A percentile compares a stretch with the other conserved stretches of the same genome.
phyloP scores from a whole-genome alignment of 208 protist genomes.

The Wallacemonas rigidus region DNA sequence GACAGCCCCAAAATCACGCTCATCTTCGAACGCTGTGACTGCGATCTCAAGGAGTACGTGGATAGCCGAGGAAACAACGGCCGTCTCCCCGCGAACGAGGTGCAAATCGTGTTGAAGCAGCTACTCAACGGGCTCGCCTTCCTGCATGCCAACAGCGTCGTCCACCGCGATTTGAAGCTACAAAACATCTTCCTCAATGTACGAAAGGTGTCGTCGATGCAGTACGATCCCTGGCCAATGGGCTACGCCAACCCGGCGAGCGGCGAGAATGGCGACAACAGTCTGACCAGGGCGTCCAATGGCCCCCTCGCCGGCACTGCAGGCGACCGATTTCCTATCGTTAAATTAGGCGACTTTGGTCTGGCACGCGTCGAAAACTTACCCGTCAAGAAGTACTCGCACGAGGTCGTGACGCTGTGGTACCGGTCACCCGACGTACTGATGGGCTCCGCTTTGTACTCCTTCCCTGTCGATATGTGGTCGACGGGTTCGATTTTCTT shows the following conservation, averaged over 20 bases:
- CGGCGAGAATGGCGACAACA: background rate
- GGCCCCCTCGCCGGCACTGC: background rate
- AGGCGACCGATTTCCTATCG: conserved; percentile 23
- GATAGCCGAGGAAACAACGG: conserved; percentile 49
- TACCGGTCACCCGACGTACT: conserved; percentile 94
- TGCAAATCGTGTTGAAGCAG: conserved; percentile 75
- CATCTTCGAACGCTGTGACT: conserved; percentile 97
- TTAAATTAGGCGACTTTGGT: conserved; percentile 92
- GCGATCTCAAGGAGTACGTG: conserved; percentile 97
- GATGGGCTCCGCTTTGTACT: conserved; percentile 83
- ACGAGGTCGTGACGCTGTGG: conserved; percentile 94
- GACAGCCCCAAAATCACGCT: conserved; percentile 96
- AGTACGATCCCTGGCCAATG: conserved; percentile 1
- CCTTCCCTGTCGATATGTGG: conserved; percentile 92
- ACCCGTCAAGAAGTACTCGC: conserved; percentile 92
- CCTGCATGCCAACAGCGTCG: conserved; percentile 74
- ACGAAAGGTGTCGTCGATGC: conserved; percentile 23
- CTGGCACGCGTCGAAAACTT: conserved; percentile 87
- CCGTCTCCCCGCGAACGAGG: conserved; percentile 53
- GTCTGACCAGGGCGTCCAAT: background rate
- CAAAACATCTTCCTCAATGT: conserved; percentile 89
- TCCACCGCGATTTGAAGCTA: conserved; percentile 92
- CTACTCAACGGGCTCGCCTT: conserved; percentile 77
- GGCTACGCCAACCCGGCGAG: background rate
- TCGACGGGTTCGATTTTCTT: conserved; percentile 94